A percentile compares a stretch with the other conserved stretches of the same genome.
phyloP scores from a whole-genome alignment of 1,284 basidiomycete genomes.

The Heterobasidion occidentale region DNA sequence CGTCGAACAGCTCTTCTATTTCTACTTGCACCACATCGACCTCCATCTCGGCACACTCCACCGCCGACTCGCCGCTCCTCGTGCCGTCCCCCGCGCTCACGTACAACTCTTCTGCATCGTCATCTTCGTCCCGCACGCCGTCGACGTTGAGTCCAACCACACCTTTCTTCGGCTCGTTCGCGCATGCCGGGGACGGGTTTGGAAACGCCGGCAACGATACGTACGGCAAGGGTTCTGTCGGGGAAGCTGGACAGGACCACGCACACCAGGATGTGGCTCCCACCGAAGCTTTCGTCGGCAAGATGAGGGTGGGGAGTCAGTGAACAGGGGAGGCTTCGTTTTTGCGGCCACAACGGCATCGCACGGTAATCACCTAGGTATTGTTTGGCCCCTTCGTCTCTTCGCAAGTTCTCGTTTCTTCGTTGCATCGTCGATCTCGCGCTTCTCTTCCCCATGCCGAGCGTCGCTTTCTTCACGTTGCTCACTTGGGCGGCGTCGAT shows the following conservation, averaged over 20 bases:
- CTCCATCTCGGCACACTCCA: background rate
- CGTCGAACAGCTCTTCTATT: constrained; percentile 2
- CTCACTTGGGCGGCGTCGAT: too few relatives aligned
- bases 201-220: constrained; percentile 10
- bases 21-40: background rate
- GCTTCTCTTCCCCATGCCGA: too few relatives aligned
- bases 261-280: background rate
- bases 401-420: background rate
- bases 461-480: too few relatives aligned
- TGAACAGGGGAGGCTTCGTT: background rate
- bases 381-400: background rate
- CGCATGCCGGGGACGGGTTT: constrained; percentile 20
- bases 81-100: constrained; percentile 26
- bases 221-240: background rate
- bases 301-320: background rate
- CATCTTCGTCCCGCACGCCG: constrained; percentile 23
- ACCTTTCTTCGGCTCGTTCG: constrained; percentile 28
- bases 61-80: constrained; percentile 21
- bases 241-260: background rate
- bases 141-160: constrained; percentile 28
- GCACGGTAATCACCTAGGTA: background rate
- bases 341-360: background rate
- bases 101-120: constrained; percentile 15
- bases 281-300: background rate
- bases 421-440: background rate